Base-by-base conservation (phyloP, 1,284 basidiomycete genomes). In the Ganoderma leucocontextum region DNA sequence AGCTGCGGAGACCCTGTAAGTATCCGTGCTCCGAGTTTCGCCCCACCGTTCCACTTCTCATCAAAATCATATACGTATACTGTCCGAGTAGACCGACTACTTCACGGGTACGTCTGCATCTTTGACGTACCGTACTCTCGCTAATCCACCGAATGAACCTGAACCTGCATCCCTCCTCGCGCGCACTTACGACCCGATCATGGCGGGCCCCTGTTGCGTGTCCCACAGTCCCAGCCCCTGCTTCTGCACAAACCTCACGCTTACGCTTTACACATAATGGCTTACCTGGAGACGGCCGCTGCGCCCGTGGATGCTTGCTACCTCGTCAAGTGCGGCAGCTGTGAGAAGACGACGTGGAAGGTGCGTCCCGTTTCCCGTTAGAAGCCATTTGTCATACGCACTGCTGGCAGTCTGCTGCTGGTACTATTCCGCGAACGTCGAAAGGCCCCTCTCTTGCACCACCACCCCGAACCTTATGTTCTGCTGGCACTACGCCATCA, bases 331-430 rank as follows among this genome's bases (percentile, higher is more conserved):
- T 93, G 91, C 80, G 80, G 79, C 65, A 83, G 79, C 67, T 93
- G 91, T 78, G 85, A 85, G 61, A 93, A 93, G 84, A 89, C 82
- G 33, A 92, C 89, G n/a, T 94, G 91, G 91, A 84, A 79, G 82
- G 92, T 93, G 77, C 76, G 86, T 63, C 13, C 29, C 29, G 52
- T 33, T 33, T 10, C n/a, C n/a, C n/a, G 29, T 33, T 53, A 13
- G 52, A 47, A 47, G 47, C 22, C 33, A 15, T 52, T 52, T 52
- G 49, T 52, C 49, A 52, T 55, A 55, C 55, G 33, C 55, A 35
- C 55, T 8, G 55, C 47, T 52, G 22, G n/a, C 47, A n/a, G 25
- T 25, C n/a, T n/a, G n/a, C n/a, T n/a, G n/a, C n/a, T n/a, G n/a
- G 36, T 33, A n/a, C 33, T 38, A 38, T 35, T 58, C n/a, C n/a